Base-by-base conservation (phyloP, 495 filamentous ascomycete genomes). In the Xylaria nigripes region DNA sequence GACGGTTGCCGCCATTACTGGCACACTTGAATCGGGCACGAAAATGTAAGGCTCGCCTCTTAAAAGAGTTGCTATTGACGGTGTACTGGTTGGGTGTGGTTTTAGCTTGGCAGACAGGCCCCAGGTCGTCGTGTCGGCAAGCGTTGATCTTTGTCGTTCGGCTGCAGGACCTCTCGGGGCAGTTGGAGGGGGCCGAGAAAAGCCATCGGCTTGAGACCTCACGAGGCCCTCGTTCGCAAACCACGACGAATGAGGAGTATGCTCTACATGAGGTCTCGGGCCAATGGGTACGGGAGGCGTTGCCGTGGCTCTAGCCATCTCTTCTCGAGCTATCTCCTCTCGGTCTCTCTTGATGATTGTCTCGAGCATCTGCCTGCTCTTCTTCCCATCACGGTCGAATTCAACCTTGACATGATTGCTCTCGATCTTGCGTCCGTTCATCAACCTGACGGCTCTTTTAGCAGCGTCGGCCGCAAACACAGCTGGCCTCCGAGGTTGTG, bases 11-110 rank as follows among this genome's bases (percentile, higher is more conserved):
- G 78, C 75, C 64, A 94, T 82, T n/a, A 93, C 87, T 16, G 93
- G 94, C 2, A 99, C 90, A 49, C 86, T 87, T 49, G 83, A 81
- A 55, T 88, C 81, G 10, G 87, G 80, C 42, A 99, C 85, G 68
- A 95, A 96, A n/a, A 97, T 85, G 66, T 94, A 96, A 0, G 93
- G 93, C 55, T 88, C 85, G 42, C 82, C 76, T 61, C 86, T 86
- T 38, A 97, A 81, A 48, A 82, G 79, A 48, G 71, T 70, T 25
- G 84, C 60, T 23, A 95, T 72, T 0, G 79, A 78, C 40, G 83
- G 70, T 15, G 49, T 73, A 12, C 79, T 76, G 63, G 87, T 80
- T 18, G 85, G 70, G 48, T 70, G 69, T 34, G 72, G 58, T 44
- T 71, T 68, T 30, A 76, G 73, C 45, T 76, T 79, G 59, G 24